Evolutionary conservation across 2,329 filamentous ascomycete species (phyloP).

Genomic region (Pseudocercospora musae): DNA sequence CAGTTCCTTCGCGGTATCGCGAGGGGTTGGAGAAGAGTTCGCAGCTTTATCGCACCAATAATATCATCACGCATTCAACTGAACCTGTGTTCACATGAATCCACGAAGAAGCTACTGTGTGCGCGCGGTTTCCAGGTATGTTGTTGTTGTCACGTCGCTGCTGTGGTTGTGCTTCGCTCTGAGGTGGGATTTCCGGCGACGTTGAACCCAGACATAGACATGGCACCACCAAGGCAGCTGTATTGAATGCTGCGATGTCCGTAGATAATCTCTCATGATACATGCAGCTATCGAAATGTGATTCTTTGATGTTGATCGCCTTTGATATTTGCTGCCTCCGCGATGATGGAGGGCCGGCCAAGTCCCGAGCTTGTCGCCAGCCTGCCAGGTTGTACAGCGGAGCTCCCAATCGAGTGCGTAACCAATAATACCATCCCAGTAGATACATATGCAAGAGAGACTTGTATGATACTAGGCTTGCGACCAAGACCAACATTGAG

Average conservation of each 20-base stretch:
- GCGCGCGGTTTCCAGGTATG: background rate
- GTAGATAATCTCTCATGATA: background rate
- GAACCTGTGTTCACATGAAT: too few relatives aligned
- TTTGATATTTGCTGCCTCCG: background rate
- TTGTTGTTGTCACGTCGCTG: background rate
- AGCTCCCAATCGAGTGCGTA: background rate
- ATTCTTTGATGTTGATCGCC: background rate
- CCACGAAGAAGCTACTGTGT: background rate
- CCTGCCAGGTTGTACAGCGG: background rate
- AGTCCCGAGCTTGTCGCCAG: background rate
- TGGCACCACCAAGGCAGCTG: background rate
- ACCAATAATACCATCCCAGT: constrained; percentile 4
- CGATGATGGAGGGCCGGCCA: background rate
- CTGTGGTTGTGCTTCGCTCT: too few relatives aligned
- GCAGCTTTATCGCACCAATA: too few relatives aligned
- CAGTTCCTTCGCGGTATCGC: background rate
- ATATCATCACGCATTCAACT: too few relatives aligned
- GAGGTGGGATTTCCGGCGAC: background rate
- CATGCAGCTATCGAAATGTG: background rate
- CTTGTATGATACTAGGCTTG: constrained; percentile 49
- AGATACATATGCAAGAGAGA: background rate
- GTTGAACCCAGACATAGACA: background rate
- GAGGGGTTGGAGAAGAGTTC: constrained; percentile 5
- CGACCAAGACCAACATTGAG: constrained; percentile 58
- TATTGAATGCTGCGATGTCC: background rate